Evolutionary conservation across 1,284 basidiomycete species (phyloP).

Genomic region (Puccinia coronata): DNA sequence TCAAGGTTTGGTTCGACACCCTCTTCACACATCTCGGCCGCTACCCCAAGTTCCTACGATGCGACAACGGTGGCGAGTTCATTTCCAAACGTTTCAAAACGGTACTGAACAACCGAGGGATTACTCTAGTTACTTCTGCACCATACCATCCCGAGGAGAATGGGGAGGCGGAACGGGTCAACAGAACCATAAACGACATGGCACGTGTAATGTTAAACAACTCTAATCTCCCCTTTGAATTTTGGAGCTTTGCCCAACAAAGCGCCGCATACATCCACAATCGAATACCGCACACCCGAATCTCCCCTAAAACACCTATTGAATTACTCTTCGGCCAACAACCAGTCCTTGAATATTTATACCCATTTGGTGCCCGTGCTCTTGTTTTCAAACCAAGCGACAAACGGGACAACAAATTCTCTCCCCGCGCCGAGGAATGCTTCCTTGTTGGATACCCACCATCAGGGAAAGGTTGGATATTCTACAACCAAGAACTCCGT

Average conservation of each 20-base stretch:
- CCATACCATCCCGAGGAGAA: slow-evolving; percentile 24
- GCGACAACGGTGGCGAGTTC: slow-evolving; percentile 12
- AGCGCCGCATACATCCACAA: not conserved
- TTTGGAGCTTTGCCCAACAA: slow-evolving; percentile 23
- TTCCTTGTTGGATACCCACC: not conserved
- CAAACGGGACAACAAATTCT: not conserved
- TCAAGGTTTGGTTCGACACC: not conserved
- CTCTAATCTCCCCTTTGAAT: not conserved
- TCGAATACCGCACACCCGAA: not conserved
- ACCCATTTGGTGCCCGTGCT: not conserved
- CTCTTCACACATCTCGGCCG: not conserved
- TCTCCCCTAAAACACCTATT: not conserved
- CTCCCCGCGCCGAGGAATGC: not conserved
- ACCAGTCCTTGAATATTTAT: not conserved
- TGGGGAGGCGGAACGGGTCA: slow-evolving; percentile 20
- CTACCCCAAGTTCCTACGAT: not conserved
- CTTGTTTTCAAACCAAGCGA: not conserved
- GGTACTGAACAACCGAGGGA: not conserved
- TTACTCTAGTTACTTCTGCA: not conserved
- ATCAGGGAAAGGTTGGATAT: slow-evolving; percentile 27
- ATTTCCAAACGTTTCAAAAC: not conserved
- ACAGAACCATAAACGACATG: slow-evolving; percentile 21
- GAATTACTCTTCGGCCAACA: not conserved
- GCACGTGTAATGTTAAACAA: no score
- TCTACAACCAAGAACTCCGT: not conserved